Evolutionary conservation across 2,329 filamentous ascomycete genomes (phyloP).

Genomic region (Chaetomiaceae sp.): DNA sequence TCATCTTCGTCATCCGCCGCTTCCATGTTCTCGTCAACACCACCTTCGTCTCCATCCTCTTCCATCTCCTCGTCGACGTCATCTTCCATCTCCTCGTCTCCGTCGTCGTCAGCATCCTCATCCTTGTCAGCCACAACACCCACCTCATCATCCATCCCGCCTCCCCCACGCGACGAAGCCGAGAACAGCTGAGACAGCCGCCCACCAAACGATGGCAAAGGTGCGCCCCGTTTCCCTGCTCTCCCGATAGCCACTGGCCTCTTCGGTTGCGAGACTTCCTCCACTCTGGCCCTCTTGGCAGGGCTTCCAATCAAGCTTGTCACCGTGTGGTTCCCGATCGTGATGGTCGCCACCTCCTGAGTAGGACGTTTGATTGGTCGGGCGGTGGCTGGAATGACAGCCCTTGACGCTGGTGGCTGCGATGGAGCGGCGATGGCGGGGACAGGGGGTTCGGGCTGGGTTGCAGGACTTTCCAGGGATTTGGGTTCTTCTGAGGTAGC

Average conservation of each 20-base stretch:
- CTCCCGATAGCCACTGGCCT: background rate
- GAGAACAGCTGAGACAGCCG: slow-evolving; percentile 43
- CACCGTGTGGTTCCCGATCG: slow-evolving; percentile 63
- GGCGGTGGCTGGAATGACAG: slow-evolving; percentile 20
- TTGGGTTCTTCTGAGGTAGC: slow-evolving; percentile 16
- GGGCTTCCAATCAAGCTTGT: slow-evolving; percentile 60
- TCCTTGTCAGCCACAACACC: slow-evolving; percentile 15
- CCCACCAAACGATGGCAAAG: slow-evolving; percentile 41
- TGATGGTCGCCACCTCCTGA: slow-evolving; percentile 66
- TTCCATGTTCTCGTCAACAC: too few species aligned
- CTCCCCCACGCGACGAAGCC: slow-evolving; percentile 30
- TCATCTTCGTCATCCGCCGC: slow-evolving; percentile 24
- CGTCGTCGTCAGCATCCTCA: slow-evolving; percentile 18
- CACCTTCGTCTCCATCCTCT: background rate
- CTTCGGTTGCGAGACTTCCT: slow-evolving; percentile 1
- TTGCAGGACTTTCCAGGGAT: too few species aligned
- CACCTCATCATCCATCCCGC: slow-evolving; percentile 19
- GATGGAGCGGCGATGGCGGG: slow-evolving; percentile 30
- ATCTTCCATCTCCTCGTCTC: slow-evolving; percentile 23
- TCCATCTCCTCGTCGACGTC: slow-evolving; percentile 20
- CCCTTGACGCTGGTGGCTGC: slow-evolving; percentile 28
- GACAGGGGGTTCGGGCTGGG: slow-evolving; percentile 14
- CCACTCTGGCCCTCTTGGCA: slow-evolving; percentile 38
- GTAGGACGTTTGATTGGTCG: slow-evolving; percentile 50
- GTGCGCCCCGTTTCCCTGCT: slow-evolving; percentile 19